Base-by-base conservation (phyloP, 192 early-diverging fungal species). In the Rhizophagus sp. region DNA sequence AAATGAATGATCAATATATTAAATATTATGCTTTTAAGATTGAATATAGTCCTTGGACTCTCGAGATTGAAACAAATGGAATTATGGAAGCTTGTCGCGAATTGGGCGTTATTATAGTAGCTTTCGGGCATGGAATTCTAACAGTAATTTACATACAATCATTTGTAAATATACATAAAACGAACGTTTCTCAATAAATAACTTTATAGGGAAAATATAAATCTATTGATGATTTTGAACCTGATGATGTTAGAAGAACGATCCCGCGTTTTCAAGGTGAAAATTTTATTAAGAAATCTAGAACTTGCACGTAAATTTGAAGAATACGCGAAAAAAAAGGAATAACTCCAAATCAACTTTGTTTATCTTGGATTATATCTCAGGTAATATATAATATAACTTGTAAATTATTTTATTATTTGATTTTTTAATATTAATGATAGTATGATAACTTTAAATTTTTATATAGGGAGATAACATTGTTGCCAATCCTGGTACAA, bases 101-200 rank as follows among this genome's bases (percentile, higher is more conserved):
- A 78, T 87, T 95, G 3, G 92, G 92, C 41, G 85, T 96, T 64
- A 91, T 87, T 19, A 80, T 93, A 15, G 84, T 96, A n/a, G 92
- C 95, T 2, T 75, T 95, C 7, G 93, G 92, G 1, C 87, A 90
- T 62, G 95, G 95, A 9, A 88, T 93, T 62, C 77, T 95, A 69
- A 91, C 90, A 1, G 69, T 71, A 44, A 19, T 57, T 17, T 19
- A 13, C 17, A 19, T 52, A 5, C 4, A 12, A 36, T 36, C 2
- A 36, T 50, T 36, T 36, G 34, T 44, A 36, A 36, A 36, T 36
- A 36, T 36, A 36, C 34, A 7, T 44, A 44, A 44, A 44, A 44
- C 7, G 7, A 44, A 36, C 4, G 34, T 36, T 36, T 4, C 34
- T 44, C 10, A 44, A 77, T 62, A 73, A 36, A 75, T 47, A 47